phyloP scores from a whole-genome alignment of 2,329 filamentous ascomycete species.

The Botrytis squamosa region DNA sequence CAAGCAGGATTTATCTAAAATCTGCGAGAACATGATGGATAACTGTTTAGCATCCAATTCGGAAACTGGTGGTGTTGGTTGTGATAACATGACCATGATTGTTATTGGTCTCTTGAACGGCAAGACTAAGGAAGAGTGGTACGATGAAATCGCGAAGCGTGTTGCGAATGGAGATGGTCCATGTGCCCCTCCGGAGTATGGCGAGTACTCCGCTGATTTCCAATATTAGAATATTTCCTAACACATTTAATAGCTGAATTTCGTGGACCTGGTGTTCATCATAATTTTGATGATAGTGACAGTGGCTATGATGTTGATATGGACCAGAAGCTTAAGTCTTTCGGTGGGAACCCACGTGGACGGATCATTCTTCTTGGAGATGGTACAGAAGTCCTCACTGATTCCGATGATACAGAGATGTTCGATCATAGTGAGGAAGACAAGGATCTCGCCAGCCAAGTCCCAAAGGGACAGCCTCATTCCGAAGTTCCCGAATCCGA shows the following conservation, averaged over 20 bases:
- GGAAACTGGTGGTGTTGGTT: conserved; percentile 95
- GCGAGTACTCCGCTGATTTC: conserved; percentile 51
- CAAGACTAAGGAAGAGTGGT: conserved; percentile 96
- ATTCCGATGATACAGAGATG: conserved; percentile 88
- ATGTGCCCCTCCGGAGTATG: conserved; percentile 98
- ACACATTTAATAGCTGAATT: conserved; percentile 66
- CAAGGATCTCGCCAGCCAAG: conserved; percentile 81
- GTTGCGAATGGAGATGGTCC: conserved; percentile 96
- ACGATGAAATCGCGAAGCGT: conserved; percentile 88
- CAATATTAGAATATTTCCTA: conserved; percentile 29
- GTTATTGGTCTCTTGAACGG: conserved; percentile 86
- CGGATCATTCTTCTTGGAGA: conserved; percentile 94
- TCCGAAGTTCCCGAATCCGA: conserved; percentile 18
- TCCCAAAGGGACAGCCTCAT: conserved; percentile 58
- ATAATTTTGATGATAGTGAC: conserved; percentile 79
- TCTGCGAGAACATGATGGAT: conserved; percentile 99
- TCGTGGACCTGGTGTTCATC: conserved; percentile 77
- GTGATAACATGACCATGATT: conserved; percentile 99
- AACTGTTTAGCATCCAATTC: conserved; percentile 98
- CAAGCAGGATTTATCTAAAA: conserved; percentile 90
- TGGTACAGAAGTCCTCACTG: conserved; percentile 87
- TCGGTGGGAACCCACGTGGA: conserved; percentile 70
- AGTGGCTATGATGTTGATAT: conserved; percentile 74
- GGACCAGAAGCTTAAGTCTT: conserved; percentile 61
- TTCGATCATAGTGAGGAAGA: conserved; percentile 87